A percentile compares a stretch with the other conserved stretches of the same genome.
Evolutionary conservation across 2,329 filamentous ascomycete species (phyloP).

Genomic region (Aspergillus sp.): DNA sequence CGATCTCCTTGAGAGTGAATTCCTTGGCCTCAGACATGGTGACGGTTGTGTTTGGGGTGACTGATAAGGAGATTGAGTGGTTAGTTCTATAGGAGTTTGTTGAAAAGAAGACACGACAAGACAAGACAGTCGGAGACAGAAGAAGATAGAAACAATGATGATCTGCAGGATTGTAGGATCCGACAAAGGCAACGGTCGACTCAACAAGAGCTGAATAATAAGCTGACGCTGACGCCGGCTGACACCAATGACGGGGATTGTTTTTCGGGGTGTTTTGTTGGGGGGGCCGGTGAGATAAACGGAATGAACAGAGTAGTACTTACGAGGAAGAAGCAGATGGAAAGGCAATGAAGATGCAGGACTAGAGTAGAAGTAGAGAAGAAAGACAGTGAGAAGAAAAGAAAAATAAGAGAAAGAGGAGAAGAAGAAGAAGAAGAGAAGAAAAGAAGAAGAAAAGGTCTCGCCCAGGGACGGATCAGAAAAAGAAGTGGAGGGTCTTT

Average conservation of each 20-base stretch:
- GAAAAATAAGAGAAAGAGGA: constrained; percentile 4
- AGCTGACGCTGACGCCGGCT: background rate
- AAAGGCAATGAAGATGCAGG: background rate
- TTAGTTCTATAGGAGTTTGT: background rate
- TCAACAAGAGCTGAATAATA: too few species aligned
- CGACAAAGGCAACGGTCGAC: too few species aligned
- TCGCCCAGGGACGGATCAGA: too few species aligned
- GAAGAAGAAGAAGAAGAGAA: constrained; percentile 4
- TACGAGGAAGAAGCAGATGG: background rate
- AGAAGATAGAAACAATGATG: background rate
- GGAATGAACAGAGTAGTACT: constrained; percentile 1
- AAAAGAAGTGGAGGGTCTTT: too few species aligned
- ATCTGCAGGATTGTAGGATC: too few species aligned
- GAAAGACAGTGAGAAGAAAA: constrained; percentile 3
- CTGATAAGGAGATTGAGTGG: constrained; percentile 1
- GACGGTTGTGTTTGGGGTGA: constrained; percentile 16
- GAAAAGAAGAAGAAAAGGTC: constrained; percentile 3
- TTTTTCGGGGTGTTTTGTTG: background rate
- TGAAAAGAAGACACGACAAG: too few species aligned
- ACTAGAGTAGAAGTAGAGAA: background rate
- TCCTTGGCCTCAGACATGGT: constrained; percentile 52
- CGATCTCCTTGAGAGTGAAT: constrained; percentile 75
- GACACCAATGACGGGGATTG: background rate
- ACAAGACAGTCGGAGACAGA: constrained; percentile 1
- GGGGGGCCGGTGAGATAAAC: background rate